A percentile compares a stretch with the other conserved stretches of the same genome.
phyloP scores from a whole-genome alignment of 164 flowering plant species.

The Stephania cephalantha region DNA sequence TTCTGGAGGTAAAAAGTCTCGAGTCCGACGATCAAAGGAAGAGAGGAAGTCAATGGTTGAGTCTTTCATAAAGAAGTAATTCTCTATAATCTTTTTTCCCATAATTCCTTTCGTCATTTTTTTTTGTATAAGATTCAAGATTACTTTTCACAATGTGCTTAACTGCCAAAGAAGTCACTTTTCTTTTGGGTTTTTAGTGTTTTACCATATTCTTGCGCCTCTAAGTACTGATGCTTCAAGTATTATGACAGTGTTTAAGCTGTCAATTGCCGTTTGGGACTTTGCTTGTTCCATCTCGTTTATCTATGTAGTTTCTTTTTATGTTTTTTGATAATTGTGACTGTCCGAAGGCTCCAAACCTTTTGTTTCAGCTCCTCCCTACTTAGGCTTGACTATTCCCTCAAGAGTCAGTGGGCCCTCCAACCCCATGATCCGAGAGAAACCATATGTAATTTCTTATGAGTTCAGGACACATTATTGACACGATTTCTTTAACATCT shows the following conservation, averaged over 20 bases:
- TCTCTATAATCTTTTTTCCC: not conserved
- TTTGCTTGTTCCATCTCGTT: no score
- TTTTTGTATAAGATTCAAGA: not conserved
- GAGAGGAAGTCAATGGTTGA: constrained; percentile 80
- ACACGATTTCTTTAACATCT: no score
- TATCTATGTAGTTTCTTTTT: no score
- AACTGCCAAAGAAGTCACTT: not conserved
- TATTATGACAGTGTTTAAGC: not conserved
- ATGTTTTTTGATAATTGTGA: no score
- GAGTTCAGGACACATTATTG: no score
- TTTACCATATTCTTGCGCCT: not conserved
- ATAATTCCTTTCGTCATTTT: not conserved
- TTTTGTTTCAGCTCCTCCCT: no score
- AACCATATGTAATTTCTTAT: no score
- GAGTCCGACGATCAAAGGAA: constrained; percentile 75
- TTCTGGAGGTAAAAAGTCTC: constrained; percentile 60
- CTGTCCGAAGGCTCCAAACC: no score
- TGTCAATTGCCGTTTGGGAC: not conserved
- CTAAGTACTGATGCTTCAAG: not conserved
- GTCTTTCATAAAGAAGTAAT: constrained; percentile 74
- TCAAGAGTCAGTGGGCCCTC: no score
- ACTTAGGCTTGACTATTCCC: no score
- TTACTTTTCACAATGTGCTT: not conserved
- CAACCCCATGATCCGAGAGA: no score
- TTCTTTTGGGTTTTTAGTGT: not conserved